Conservation (phyloP, 1,284 basidiomycete genomes). For the Psilocybe mexicana region DNA sequence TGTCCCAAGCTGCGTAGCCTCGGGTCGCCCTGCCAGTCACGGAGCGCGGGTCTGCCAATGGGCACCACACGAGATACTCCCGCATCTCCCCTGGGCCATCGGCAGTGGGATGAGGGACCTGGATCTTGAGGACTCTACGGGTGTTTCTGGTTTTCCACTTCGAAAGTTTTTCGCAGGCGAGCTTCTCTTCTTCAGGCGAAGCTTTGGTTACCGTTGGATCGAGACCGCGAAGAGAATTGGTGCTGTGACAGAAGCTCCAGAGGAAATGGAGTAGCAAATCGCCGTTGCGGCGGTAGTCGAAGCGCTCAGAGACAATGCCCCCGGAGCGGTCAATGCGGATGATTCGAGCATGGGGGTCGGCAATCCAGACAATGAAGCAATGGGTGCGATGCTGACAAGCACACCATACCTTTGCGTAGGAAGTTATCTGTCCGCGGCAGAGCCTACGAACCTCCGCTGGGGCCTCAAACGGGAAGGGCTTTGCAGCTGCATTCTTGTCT, state of each 20-base stretch:
- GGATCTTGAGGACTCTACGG: constrained; percentile 1
- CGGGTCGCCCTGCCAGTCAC: neutral
- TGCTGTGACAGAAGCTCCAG: constrained; percentile 22
- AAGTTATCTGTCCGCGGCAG: neutral
- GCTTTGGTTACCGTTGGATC: constrained; percentile 21
- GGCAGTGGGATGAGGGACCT: neutral
- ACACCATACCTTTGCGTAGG: neutral
- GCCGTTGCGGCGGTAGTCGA: constrained; percentile 24
- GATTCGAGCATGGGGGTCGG: constrained; percentile 24
- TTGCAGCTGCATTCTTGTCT: neutral
- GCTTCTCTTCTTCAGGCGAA: neutral
- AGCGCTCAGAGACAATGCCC: constrained; percentile 26
- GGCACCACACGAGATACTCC: neutral
- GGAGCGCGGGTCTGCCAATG: neutral
- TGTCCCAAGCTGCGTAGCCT: constrained; percentile 20
- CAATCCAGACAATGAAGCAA: constrained; percentile 29
- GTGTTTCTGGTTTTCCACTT: neutral
- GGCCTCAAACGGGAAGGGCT: neutral
- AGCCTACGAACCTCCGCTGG: neutral
- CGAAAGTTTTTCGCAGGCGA: constrained; percentile 1
- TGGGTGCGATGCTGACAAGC: constrained; percentile 2
- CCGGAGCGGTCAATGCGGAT: constrained; percentile 33
- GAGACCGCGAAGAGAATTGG: constrained; percentile 19
- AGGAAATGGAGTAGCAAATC: constrained; percentile 27
- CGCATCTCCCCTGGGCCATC: neutral